Percentiles rank a stretch among this genome's conserved stretches.
Conservation (phyloP, 352 stramenopile species). For the Thraustochytrium sp. region DNA sequence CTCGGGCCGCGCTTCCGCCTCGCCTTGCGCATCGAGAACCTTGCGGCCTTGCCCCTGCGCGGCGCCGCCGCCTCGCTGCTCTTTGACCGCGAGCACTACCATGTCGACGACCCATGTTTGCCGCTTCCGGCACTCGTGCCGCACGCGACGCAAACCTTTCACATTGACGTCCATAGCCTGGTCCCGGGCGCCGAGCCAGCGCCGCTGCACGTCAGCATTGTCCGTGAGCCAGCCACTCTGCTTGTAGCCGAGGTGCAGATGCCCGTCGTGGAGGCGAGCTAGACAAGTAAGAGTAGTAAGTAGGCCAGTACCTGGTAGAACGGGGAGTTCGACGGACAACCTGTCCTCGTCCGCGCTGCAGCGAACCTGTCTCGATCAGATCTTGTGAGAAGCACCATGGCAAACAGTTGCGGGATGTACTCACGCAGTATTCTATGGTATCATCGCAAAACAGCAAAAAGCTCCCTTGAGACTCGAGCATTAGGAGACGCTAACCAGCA, state of each 20-base stretch:
- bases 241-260: constrained; percentile 10
- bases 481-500: too few relatives aligned
- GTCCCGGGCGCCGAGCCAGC: background rate
- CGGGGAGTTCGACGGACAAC: too few relatives aligned
- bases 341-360: too few relatives aligned
- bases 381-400: too few relatives aligned
- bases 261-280: constrained; percentile 29
- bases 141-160: constrained; percentile 1
- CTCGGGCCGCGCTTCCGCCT: constrained; percentile 13
- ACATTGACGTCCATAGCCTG: background rate
- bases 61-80: background rate
- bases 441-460: background rate
- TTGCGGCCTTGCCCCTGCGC: background rate
- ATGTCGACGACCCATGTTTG: background rate
- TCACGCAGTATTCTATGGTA: too few relatives aligned
- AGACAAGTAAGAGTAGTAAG: too few relatives aligned
- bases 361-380: too few relatives aligned
- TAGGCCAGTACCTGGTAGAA: too few relatives aligned
- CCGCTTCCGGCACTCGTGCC: constrained; percentile 7
- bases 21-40: background rate
- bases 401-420: too few relatives aligned
- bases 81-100: background rate
- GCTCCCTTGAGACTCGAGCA: background rate
- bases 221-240: background rate
- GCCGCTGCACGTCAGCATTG: background rate